Conservation (phyloP, 176 grass and related monocot species). For the Hsuehochloa calcarea region DNA sequence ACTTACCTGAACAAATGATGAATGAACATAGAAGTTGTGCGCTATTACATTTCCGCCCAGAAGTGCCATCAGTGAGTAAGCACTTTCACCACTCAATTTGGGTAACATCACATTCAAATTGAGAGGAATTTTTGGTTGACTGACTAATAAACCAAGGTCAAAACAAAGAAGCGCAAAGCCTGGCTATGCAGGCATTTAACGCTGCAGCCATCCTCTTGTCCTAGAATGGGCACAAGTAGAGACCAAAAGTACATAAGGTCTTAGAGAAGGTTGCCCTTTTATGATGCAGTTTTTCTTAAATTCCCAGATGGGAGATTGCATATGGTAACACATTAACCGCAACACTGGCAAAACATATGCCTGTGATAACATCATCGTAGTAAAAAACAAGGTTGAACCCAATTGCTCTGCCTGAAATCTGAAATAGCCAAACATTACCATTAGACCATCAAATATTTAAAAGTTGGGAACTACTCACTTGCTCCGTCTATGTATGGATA, state of each 20-base stretch:
- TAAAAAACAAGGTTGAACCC: slow-evolving; percentile 64
- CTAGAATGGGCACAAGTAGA: slow-evolving; percentile 33
- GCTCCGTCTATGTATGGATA: no score
- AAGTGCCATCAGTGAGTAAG: slow-evolving; percentile 84
- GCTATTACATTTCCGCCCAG: slow-evolving; percentile 81
- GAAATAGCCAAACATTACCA: background rate
- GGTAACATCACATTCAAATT: slow-evolving; percentile 71
- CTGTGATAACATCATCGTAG: slow-evolving; percentile 40
- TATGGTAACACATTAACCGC: slow-evolving; percentile 45
- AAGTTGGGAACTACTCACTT: background rate
- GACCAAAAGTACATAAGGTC: slow-evolving; percentile 19
- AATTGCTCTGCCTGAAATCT: slow-evolving; percentile 69
- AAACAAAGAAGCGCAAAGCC: slow-evolving; percentile 68
- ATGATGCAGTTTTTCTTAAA: background rate
- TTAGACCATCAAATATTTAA: background rate
- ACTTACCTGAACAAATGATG: slow-evolving; percentile 68
- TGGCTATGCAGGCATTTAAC: slow-evolving; percentile 48
- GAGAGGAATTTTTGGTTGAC: slow-evolving; percentile 70
- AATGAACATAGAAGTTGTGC: slow-evolving; percentile 83
- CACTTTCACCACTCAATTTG: slow-evolving; percentile 76
- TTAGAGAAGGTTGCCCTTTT: background rate
- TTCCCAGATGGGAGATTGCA: slow-evolving; percentile 49
- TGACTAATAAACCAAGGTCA: slow-evolving; percentile 73
- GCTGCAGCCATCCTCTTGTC: slow-evolving; percentile 42
- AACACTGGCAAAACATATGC: slow-evolving; percentile 46